A percentile compares a stretch with the other conserved stretches of the same genome.
Conservation (phyloP, 257 asterid genomes). For the Henckelia pumila region DNA sequence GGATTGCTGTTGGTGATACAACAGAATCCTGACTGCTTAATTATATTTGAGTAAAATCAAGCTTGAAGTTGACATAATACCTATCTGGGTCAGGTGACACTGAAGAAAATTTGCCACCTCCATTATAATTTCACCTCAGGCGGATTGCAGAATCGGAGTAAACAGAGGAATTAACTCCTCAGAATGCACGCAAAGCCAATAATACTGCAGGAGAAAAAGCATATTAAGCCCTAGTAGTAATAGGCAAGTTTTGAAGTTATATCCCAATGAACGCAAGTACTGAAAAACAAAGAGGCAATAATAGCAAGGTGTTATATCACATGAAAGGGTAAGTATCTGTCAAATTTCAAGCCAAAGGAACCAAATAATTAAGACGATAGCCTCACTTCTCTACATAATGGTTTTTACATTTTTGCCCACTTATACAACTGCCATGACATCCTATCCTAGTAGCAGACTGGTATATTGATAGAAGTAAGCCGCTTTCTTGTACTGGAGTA, state of each 20-base stretch:
- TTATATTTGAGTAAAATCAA: slow-evolving; percentile 22
- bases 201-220: slow-evolving; percentile 50
- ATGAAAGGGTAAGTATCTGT: not conserved
- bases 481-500: too few species aligned
- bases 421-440: not conserved
- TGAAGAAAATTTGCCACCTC: slow-evolving; percentile 26
- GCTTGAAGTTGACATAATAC: slow-evolving; percentile 21
- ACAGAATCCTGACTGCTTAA: slow-evolving; percentile 19
- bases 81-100: slow-evolving; percentile 21
- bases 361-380: not conserved
- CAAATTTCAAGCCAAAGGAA: not conserved
- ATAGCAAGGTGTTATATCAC: not conserved
- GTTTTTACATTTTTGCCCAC: not conserved
- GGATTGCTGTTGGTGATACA: slow-evolving; percentile 19
- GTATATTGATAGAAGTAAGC: not conserved
- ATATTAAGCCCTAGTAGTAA: not conserved
- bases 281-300: not conserved
- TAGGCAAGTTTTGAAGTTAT: not conserved
- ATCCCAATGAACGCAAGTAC: not conserved
- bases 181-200: slow-evolving; percentile 43
- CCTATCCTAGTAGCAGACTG: not conserved
- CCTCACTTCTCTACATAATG: not conserved
- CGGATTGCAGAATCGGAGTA: slow-evolving; percentile 25
- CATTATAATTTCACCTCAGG: slow-evolving; percentile 16
- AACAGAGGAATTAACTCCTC: slow-evolving; percentile 19